phyloP scores from a whole-genome alignment of 2,329 filamentous ascomycete species.

The Lasiodiplodia theobromae region DNA sequence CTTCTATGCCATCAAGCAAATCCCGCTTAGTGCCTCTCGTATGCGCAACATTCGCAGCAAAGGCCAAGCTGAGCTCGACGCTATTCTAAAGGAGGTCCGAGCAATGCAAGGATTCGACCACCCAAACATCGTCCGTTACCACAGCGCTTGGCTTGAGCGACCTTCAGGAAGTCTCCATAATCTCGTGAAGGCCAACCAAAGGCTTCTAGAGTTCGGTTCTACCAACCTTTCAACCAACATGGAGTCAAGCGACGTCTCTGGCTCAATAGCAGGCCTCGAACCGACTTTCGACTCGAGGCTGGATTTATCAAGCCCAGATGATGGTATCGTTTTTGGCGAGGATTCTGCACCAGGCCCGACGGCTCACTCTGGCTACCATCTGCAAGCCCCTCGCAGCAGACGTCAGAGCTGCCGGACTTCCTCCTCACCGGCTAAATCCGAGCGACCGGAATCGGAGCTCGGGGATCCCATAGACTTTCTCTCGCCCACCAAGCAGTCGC shows the following conservation, averaged over 20 bases:
- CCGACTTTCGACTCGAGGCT: constrained; percentile 3
- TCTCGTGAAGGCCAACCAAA: constrained; percentile 2
- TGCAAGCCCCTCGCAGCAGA: constrained; percentile 43
- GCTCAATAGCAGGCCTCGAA: neutral
- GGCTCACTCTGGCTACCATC: neutral
- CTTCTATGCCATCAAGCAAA: constrained; percentile 71
- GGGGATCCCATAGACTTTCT: constrained; percentile 32
- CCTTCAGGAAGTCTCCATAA: constrained; percentile 2
- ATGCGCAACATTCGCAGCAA: constrained; percentile 60
- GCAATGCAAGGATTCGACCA: constrained; percentile 69
- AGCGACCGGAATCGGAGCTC: neutral
- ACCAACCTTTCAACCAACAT: constrained; percentile 7
- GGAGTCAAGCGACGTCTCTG: constrained; percentile 7
- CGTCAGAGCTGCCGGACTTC: constrained; percentile 36
- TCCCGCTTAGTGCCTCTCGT: constrained; percentile 62
- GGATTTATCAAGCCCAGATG: constrained; percentile 20
- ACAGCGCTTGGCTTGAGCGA: constrained; percentile 68
- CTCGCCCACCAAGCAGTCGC: neutral
- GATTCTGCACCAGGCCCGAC: constrained; percentile 32
- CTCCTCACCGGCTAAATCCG: constrained; percentile 14
- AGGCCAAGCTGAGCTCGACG: constrained; percentile 62
- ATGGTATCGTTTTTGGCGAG: constrained; percentile 34
- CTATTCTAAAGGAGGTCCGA: constrained; percentile 66
- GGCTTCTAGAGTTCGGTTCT: constrained; percentile 10
- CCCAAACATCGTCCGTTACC: constrained; percentile 71